Base-by-base conservation (phyloP, 306 rosid species). In the Lathyrus tuberosus region DNA sequence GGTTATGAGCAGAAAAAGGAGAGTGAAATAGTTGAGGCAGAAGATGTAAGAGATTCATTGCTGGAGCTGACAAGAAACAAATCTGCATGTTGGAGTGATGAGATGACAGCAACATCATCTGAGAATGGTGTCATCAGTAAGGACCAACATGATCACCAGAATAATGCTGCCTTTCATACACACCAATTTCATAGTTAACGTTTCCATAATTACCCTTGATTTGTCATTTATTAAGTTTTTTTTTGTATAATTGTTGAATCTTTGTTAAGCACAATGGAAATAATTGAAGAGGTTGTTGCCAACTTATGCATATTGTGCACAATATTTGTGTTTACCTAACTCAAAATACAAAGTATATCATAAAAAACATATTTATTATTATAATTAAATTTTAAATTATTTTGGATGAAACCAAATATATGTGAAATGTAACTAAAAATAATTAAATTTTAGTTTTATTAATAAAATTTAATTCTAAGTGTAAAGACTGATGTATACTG, bases 61-160 rank as follows among this genome's bases (percentile, higher is more conserved):
- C 68, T 91, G 24, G 97, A 90, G 74, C 80, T 94, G 9, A 94
- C 88, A 28, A n/a, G 91, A 73, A 84, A 84, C 56, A 84, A 89
- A 54, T 72, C 65, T 1, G 69, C 77, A 82, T 87, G 81, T 12
- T 64, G 81, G 81, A 77, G 9, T 57, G 43, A 75, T 11, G 88
- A 90, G 76, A 83, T 79, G 74, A 73, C 71, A 17, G 44, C 72
- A 10, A 54, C 75, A 3, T 18, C 83, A 5, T 31, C 35, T 31
- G 92, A 87, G 14, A 80, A 78, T 65, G 83, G 69, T 12, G 26
- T 66, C 8, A 61, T 33, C 47, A 78, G 69, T 48, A 48, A 8
- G 28, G 91, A 88, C 70, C 84, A 81, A 67, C 74, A 84, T 43
- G 76, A 59, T n/a, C 65, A 76, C 64, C 91, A 71, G 40, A 72